phyloP scores from a whole-genome alignment of 1,284 basidiomycete genomes.

The Cystobasidiaceae sp. region DNA sequence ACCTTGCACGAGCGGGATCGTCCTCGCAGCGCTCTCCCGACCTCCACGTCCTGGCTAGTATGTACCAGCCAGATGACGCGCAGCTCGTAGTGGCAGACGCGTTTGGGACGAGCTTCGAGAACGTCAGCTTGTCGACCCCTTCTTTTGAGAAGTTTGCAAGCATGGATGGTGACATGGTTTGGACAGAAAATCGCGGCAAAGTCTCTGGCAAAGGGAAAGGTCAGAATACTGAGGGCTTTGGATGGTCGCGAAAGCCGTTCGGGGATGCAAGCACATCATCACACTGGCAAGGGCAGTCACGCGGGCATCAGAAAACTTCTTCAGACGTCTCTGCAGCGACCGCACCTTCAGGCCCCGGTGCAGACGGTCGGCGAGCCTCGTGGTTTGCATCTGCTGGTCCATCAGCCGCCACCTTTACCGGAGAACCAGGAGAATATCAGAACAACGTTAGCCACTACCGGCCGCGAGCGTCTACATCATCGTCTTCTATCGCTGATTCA shows the following conservation, averaged over 20 bases:
- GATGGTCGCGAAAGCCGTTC: background rate
- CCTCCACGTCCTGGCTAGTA: conserved; percentile 1
- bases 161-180: background rate
- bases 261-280: background rate
- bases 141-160: background rate
- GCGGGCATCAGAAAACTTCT: conserved; percentile 13
- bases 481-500: conserved; percentile 18
- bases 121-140: conserved; percentile 4
- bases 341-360: background rate
- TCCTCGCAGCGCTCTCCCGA: conserved; percentile 12
- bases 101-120: conserved; percentile 2
- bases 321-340: conserved; percentile 12
- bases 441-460: background rate
- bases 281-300: background rate
- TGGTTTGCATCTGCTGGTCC: conserved; percentile 4
- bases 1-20: background rate
- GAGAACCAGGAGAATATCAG: conserved; percentile 4
- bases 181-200: background rate
- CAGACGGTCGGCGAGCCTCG: background rate
- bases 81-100: conserved; percentile 6
- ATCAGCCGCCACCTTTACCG: conserved; percentile 15
- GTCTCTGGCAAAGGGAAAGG: background rate
- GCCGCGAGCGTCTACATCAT: conserved; percentile 11
- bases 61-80: conserved; percentile 10
- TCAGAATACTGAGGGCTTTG: background rate